Evolutionary conservation across 176 grass and related monocot genomes (phyloP).

Genomic region (Luzula sylvatica): DNA sequence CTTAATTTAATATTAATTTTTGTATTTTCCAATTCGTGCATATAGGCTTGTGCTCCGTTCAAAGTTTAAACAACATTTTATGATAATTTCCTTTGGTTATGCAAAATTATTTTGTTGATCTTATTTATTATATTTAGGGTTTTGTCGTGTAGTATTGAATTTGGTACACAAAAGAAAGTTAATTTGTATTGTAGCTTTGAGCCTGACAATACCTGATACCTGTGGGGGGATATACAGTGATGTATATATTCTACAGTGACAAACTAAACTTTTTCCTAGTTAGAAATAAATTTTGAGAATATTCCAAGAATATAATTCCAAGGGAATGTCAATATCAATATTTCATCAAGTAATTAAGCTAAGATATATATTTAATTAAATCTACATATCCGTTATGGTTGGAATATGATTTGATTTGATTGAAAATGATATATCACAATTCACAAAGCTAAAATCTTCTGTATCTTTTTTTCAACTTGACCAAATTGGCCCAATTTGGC

Average conservation of each 20-base stretch:
- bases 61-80: no score
- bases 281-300: neutral
- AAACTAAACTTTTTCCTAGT: neutral
- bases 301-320: constrained; percentile 1
- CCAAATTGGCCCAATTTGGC: neutral
- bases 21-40: neutral
- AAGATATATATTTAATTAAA: neutral
- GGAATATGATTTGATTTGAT: no score
- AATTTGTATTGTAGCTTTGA: constrained; percentile 7
- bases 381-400: neutral
- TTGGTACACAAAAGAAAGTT: neutral
- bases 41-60: neutral
- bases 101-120: neutral
- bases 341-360: no score
- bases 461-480: neutral
- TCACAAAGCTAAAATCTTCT: neutral
- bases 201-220: constrained; percentile 16
- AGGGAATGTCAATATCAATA: neutral
- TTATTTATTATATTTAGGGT: neutral
- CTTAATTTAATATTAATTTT: neutral
- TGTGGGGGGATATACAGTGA: constrained; percentile 9
- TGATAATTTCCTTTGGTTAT: neutral
- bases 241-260: no score
- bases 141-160: constrained; percentile 14
- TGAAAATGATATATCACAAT: constrained; percentile 16